Percentiles rank a stretch among this genome's conserved stretches.
Evolutionary conservation across 2,329 filamentous ascomycete genomes (phyloP).

Genomic region (Malbranchea zuffiana): DNA sequence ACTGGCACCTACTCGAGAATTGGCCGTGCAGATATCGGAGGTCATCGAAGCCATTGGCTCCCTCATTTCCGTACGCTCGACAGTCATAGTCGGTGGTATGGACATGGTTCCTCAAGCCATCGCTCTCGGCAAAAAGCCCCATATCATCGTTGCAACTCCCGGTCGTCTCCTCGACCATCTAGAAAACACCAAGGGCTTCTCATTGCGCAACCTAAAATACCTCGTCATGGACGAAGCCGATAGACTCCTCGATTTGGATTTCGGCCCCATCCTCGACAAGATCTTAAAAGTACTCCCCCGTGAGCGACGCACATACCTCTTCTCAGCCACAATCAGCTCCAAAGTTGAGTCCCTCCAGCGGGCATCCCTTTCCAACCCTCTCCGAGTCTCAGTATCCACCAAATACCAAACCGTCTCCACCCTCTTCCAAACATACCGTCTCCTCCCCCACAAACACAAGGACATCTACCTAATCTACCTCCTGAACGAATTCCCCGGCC

Average conservation of each 20-base stretch:
- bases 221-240: constrained; percentile 95
- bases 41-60: constrained; percentile 79
- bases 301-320: constrained; percentile 71
- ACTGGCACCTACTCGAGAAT: constrained; percentile 81
- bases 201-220: constrained; percentile 67
- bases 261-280: constrained; percentile 84
- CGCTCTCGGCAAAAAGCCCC: constrained; percentile 87
- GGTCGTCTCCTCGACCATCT: constrained; percentile 83
- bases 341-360: constrained; percentile 90
- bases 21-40: constrained; percentile 83
- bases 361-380: constrained; percentile 73
- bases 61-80: constrained; percentile 74
- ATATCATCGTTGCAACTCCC: constrained; percentile 85
- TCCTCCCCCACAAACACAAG: constrained; percentile 78
- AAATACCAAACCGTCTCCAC: constrained; percentile 90
- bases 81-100: constrained; percentile 82
- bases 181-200: constrained; percentile 95
- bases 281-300: constrained; percentile 78
- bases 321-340: constrained; percentile 86
- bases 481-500: constrained; percentile 75
- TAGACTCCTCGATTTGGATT: constrained; percentile 82
- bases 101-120: constrained; percentile 92
- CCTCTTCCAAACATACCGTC: constrained; percentile 73
- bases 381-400: constrained; percentile 68
- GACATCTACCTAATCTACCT: constrained; percentile 82